Percentiles rank a stretch among this genome's conserved stretches.
Conservation (phyloP, 2,329 filamentous ascomycete genomes). For the Xylaria sp. region DNA sequence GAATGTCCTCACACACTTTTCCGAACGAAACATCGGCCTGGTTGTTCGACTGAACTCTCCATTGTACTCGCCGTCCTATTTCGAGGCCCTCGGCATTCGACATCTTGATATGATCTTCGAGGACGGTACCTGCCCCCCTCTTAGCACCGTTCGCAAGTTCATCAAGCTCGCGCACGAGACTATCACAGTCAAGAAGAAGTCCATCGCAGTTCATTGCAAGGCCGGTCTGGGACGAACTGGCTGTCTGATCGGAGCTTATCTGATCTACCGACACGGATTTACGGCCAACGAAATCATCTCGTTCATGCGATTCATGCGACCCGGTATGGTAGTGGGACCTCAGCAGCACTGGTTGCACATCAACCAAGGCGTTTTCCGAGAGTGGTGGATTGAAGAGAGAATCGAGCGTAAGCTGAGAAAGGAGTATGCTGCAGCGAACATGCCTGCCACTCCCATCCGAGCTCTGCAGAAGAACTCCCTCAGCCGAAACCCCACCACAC, state of each 20-base stretch:
- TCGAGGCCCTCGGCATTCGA: conserved; percentile 88
- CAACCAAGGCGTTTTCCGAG: conserved; percentile 94
- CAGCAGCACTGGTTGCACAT: conserved; percentile 99
- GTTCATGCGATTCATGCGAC: conserved; percentile 98
- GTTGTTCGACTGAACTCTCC: conserved; percentile 94
- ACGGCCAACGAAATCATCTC: conserved; percentile 96
- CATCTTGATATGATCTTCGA: conserved; percentile 99
- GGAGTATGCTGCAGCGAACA: conserved; percentile 50
- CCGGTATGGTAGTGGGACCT: conserved; percentile 96
- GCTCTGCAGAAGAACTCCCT: conserved; percentile 55
- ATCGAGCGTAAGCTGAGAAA: conserved; percentile 62
- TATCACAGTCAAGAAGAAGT: conserved; percentile 85
- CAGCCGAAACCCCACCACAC: conserved; percentile 60
- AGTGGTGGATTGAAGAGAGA: conserved; percentile 95
- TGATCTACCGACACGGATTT: conserved; percentile 96
- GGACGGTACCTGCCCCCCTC: conserved; percentile 88
- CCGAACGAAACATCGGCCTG: conserved; percentile 79
- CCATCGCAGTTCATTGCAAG: conserved; percentile 97
- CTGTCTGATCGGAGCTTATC: conserved; percentile 92
- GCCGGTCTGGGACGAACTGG: conserved; percentile 92
- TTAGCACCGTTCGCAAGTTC: conserved; percentile 88
- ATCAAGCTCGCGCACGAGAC: conserved; percentile 92
- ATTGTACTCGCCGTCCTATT: conserved; percentile 94
- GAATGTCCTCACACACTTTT: conserved; percentile 88
- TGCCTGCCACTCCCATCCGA: conserved; percentile 56